Conservation (phyloP, 2,329 filamentous ascomycete genomes). For the Mycosphaerelloides madeirae region DNA sequence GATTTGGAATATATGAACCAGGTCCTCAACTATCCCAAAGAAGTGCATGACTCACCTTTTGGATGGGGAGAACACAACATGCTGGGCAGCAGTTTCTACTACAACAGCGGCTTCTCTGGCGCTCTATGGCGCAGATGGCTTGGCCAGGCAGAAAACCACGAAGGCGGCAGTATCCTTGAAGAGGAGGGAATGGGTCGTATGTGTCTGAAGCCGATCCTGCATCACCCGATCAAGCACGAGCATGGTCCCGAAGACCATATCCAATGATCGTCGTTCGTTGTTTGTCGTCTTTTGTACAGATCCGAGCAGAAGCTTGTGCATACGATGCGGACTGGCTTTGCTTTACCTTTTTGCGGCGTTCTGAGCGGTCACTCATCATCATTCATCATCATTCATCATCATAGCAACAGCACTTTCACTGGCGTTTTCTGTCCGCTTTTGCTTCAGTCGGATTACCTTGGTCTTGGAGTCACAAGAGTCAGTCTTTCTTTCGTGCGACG, state of each 20-base stretch:
- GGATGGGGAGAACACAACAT: slow-evolving; percentile 51
- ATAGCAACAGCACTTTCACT: too few species aligned
- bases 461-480: too few species aligned
- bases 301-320: background rate
- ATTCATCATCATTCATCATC: too few species aligned
- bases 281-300: background rate
- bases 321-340: too few species aligned
- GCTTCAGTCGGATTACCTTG: too few species aligned
- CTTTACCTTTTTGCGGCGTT: too few species aligned
- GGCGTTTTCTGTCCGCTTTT: too few species aligned
- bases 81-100: slow-evolving; percentile 49
- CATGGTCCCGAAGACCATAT: slow-evolving; percentile 27
- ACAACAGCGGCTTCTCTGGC: slow-evolving; percentile 46
- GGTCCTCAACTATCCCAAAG: slow-evolving; percentile 46
- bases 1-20: slow-evolving; percentile 43
- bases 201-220: slow-evolving; percentile 43
- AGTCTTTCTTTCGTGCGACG: too few species aligned
- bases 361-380: too few species aligned
- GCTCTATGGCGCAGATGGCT: slow-evolving; percentile 49
- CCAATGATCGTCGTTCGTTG: background rate
- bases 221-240: slow-evolving; percentile 49
- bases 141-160: slow-evolving; percentile 42
- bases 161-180: slow-evolving; percentile 33
- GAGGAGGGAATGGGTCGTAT: slow-evolving; percentile 41
- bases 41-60: slow-evolving; percentile 44